phyloP scores from a whole-genome alignment of 768 basidiomycete species.

The Lentinus brumalis region DNA sequence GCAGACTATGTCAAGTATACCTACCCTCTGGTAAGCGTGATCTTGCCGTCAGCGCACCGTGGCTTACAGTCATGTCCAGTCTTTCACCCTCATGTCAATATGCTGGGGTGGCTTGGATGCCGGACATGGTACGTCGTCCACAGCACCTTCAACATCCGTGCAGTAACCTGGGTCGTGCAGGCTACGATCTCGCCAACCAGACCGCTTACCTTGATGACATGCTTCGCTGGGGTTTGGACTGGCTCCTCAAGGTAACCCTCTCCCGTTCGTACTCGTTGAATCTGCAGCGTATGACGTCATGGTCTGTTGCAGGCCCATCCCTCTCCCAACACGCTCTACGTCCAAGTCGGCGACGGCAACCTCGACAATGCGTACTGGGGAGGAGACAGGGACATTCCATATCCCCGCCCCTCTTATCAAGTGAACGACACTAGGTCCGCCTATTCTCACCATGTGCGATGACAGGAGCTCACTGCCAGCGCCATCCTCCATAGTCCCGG shows the following conservation, averaged over 20 bases:
- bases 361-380: constrained; percentile 88
- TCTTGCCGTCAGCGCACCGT: background rate
- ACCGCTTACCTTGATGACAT: constrained; percentile 90
- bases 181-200: constrained; percentile 84
- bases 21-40: constrained; percentile 67
- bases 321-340: constrained; percentile 66
- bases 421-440: constrained; percentile 66
- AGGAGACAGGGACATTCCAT: constrained; percentile 77
- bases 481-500: constrained; percentile 56
- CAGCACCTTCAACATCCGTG: too few relatives aligned
- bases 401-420: constrained; percentile 72
- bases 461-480: background rate
- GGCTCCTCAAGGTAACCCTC: constrained; percentile 78
- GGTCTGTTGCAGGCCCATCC: constrained; percentile 69
- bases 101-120: constrained; percentile 91
- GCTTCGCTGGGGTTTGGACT: constrained; percentile 89
- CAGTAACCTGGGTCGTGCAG: constrained; percentile 33
- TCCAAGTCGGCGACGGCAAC: constrained; percentile 73
- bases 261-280: background rate
- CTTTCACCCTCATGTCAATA: constrained; percentile 81
- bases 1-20: constrained; percentile 88
- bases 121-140: constrained; percentile 58
- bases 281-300: constrained; percentile 12
- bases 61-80: constrained; percentile 40
- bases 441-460: background rate